Evolutionary conservation across 495 filamentous ascomycete species (phyloP).

Genomic region (Aspergillus funiculosus): DNA sequence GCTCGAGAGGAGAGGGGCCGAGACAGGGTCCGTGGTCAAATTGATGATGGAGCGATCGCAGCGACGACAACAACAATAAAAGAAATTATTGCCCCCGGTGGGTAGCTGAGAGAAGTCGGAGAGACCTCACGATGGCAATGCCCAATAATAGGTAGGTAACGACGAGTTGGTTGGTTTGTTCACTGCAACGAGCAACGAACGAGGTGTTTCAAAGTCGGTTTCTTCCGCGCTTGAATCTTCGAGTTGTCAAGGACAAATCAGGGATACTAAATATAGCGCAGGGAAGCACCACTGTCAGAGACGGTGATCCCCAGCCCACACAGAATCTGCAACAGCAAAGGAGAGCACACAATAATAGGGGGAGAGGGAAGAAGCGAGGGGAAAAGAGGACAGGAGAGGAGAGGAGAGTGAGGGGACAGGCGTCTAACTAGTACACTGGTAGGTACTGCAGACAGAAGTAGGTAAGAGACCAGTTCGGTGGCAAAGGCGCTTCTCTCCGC

Average conservation of each 20-base stretch:
- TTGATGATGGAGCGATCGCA: neutral
- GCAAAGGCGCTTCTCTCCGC: conserved; percentile 1
- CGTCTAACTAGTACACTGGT: conserved; percentile 11
- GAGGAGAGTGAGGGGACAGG: conserved; percentile 14
- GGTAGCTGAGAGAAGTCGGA: conserved; percentile 8
- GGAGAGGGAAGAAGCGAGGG: neutral
- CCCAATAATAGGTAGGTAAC: conserved; percentile 8
- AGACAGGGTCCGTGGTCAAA: neutral
- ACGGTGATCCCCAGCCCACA: conserved; percentile 23
- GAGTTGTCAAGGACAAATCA: conserved; percentile 25
- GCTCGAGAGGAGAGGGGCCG: neutral
- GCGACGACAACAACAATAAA: conserved; percentile 2
- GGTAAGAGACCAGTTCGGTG: conserved; percentile 7
- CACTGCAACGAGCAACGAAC: no score
- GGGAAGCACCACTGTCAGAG: conserved; percentile 23
- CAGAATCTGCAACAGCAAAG: no score
- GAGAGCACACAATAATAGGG: neutral
- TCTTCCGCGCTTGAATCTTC: conserved; percentile 25
- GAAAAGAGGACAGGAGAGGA: conserved; percentile 8
- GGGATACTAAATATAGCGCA: conserved; percentile 39
- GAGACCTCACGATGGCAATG: conserved; percentile 4
- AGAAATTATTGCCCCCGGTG: conserved; percentile 10
- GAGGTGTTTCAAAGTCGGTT: conserved; percentile 18
- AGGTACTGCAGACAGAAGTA: no score
- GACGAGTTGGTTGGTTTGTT: conserved; percentile 7